Evolutionary conservation across 2,329 filamentous ascomycete genomes (phyloP), one percentile per base, ranked within the genome.

Genomic region (Tolypocladium album): DNA sequence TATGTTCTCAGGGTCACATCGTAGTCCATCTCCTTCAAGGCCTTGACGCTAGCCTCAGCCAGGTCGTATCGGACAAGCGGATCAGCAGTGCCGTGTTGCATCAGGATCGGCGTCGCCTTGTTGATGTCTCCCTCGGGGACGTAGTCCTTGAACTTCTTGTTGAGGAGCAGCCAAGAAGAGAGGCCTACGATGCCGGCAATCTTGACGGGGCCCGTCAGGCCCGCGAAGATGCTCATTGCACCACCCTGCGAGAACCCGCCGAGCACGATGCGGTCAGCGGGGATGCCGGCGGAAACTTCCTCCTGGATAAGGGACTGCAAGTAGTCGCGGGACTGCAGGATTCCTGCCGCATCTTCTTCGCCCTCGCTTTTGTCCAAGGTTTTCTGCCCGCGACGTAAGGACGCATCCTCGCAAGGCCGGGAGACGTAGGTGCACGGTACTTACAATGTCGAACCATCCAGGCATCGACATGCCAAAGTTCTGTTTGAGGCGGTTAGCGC

Each of bases 211-310:
- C 78, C 82, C 2, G 90, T 95, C 50, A 95, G 74, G 7, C 90
- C 92, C 0, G 88, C 80, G 69, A 96, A 85, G 39, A 97, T 75
- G 31, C 89, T 85, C 79, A 96, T 90, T 59, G 91, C 91, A 58
- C 90, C 92, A 61, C 92, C 92, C 75, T 97, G 84, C 31, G 85
- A 88, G 79, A 92, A 92, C 50, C 89, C 89, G 40, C 89, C 92
- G 13, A 97, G 76, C 17, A 97, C 84, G 69, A 97, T 90, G 59
- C 91, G 87, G 61, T 89, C 84, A 1, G 90, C 80, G 1, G 89
- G 83, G 67, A 96, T 93, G 61, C 91, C 90, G 61, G 85, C 83
- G 57, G 88, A 85, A 59, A 95, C 84, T 75, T 96, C 90, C 64
- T 84, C 79, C 69, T 89, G 85, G 74, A 97, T 89, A 58, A 97